phyloP scores from a whole-genome alignment of 2,329 filamentous ascomycete genomes.

The Sporothrix pseudoabietina region DNA sequence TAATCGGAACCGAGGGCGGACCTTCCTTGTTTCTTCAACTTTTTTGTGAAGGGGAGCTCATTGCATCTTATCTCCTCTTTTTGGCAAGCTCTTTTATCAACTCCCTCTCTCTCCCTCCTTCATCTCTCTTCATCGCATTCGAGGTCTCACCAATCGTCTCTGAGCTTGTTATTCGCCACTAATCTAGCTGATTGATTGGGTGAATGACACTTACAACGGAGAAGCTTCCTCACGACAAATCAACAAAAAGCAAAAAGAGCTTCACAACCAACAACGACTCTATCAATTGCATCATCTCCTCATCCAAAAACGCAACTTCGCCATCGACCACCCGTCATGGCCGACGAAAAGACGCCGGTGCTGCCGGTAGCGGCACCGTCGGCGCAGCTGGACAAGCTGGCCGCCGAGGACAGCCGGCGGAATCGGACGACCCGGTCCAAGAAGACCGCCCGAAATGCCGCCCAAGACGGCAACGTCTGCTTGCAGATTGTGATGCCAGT shows the following conservation, averaged over 20 bases:
- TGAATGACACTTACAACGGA: background rate
- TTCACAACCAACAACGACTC: background rate
- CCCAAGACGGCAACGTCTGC: background rate
- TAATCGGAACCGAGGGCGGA: slow-evolving; percentile 15
- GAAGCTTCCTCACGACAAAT: background rate
- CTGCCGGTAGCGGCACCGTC: slow-evolving; percentile 21
- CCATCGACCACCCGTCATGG: slow-evolving; percentile 39
- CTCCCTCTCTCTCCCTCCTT: no score
- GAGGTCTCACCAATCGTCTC: background rate
- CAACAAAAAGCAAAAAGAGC: background rate
- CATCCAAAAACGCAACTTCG: background rate
- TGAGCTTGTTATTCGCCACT: background rate
- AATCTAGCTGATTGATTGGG: background rate
- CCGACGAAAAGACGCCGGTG: slow-evolving; percentile 65
- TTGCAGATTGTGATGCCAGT: slow-evolving; percentile 11
- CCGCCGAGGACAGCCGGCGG: slow-evolving; percentile 27
- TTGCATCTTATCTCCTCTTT: slow-evolving; percentile 7
- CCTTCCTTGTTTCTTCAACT: slow-evolving; percentile 1
- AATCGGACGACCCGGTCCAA: background rate
- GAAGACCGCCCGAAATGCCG: background rate
- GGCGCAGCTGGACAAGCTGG: slow-evolving; percentile 23
- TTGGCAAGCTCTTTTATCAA: background rate
- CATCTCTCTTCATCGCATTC: background rate
- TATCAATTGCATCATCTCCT: background rate
- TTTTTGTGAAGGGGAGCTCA: background rate